Base-by-base conservation (phyloP, 345 rosid species). In the Acer negundo region DNA sequence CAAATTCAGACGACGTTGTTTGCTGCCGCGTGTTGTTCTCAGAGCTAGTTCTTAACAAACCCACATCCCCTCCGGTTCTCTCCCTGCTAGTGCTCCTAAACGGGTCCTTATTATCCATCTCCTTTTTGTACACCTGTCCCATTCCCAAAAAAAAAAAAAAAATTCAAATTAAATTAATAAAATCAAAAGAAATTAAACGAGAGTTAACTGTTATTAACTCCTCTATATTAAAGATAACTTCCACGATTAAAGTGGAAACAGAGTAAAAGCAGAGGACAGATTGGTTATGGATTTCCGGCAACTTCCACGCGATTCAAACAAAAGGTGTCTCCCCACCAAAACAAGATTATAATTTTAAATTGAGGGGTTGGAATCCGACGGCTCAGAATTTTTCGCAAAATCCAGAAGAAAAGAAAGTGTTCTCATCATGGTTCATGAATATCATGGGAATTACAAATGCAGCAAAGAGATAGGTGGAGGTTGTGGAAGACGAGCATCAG, bases 41-140 rank as follows among this genome's bases (percentile, higher is more conserved):
- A 51, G 89, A 80, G 67, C 80, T 76, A 7, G 85, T 71, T 81
- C 91, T 86, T 20, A 80, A 78, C 68, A 81, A 82, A 10, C 79
- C 80, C 1, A 38, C 83, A 7, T 78, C 86, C 0, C 35, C 79
- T 55, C 82, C 84, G 74, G 47, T 72, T 76, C 79, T 82, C 51
- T 78, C 75, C 62, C 53, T 61, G 65, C 67, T 64, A 70, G 62
- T 79, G 81, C 69, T 69, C 73, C 84, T 86, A 59, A 76, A 71
- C 1, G 80, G 64, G 70, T 82, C 89, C 78, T 79, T 90, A 53
- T 91, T 90, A 47, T 91, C 93, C 92, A 91, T 89, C 79, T 62
- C 53, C 74, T 69, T 65, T 20, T 23, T 63, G 55, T n/a, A 69
- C 73, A 77, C 84, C 81, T 78, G 82, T 76, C 81, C 72, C 80